Evolutionary conservation across 108 stramenopile genomes (phyloP), one percentile per base, ranked within the genome.

Genomic region (Bacterosira constricta): DNA sequence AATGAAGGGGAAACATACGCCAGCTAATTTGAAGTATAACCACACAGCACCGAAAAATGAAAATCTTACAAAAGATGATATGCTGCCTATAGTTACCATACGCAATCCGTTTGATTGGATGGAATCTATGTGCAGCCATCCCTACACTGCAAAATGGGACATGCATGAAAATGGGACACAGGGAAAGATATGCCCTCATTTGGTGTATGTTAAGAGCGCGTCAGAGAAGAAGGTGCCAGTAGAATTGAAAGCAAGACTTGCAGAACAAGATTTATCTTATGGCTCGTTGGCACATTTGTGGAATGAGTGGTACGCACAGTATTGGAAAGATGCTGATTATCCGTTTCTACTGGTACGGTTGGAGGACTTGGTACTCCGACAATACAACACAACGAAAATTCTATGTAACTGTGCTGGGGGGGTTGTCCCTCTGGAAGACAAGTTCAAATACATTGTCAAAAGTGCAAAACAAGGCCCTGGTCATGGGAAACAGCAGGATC

Each of bases 51-150:
- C 36, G 62, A 84, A 29, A 35, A 75, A 65, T 55, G 83, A 53
- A 32, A 55, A 61, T 12, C 83, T 85, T 26, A 75, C 55, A 10
- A 86, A 91, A 61, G 84, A 88, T 6, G 67, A 83, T 61, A 75
- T 86, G 17, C 44, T 94, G 57, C 93, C 93, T 0, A 63, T 90
- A 18, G 89, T 91, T 0, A 90, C 86, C 0, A 78, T 88, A 13
- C 73, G 89, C 4, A 71, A 90, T 76, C 90, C 90, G 1, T 91
- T 83, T 49, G 56, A 79, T 25, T 94, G 93, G 93, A 89, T 91
- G 83, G 49, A 41, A 38, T 79, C 82, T 23, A 94, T 91, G 88
- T 94, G 93, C 59, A 72, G 80, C 56, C 81, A 81, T 65, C 66
- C 69, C 0, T 94, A 94, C 73, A 77, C 85, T 8, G 90, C 90